Evolutionary conservation across 768 basidiomycete genomes (phyloP), one percentile per base, ranked within the genome.

Genomic region (Rhizopogon salebrosus): DNA sequence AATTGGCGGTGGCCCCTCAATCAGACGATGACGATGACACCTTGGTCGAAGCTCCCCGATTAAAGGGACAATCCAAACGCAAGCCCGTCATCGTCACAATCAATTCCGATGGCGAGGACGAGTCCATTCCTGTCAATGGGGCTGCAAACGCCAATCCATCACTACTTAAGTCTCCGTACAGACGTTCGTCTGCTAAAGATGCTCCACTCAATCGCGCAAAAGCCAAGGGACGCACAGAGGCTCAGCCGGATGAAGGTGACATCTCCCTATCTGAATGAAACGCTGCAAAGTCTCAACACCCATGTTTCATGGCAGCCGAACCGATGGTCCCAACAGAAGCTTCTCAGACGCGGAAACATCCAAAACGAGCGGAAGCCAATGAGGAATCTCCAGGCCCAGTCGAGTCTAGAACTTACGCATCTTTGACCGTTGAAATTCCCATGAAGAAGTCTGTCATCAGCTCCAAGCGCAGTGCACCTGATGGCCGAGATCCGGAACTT

Each of bases 1-100:
- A 39, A 16, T 27, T 24, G 4, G 10, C 29, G 34, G 59, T 48
- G 27, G 16, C 29, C 14, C 18, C 20, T 18, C 55, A 48, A 50
- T n/a, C 27, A 67, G 66, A 67, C 38, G 67, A 67, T 36, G 67
- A 67, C 29, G 67, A 69, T 8, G 49, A 24, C 37, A 63, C 59
- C 2, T 62, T 67, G 1, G 63, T 65, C 10, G 65, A 67, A 8
- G 56, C 53, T 9, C 63, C 55, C 0, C 60, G 11, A 13, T 45
- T 9, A 55, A 52, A 41, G 38, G 36, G 22, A 23, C 9, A 6
- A 13, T 20, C 37, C 36, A 57, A 55, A 43, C 48, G 53, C 23
- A 54, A 54, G 49, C 39, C 29, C 4, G 41, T 41, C 7, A 18
- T 29, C 8, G 22, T 31, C 49, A 41, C 20, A n/a, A 38, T 41